phyloP scores from a whole-genome alignment of 495 filamentous ascomycete species.

The Penicillium pancosmium region DNA sequence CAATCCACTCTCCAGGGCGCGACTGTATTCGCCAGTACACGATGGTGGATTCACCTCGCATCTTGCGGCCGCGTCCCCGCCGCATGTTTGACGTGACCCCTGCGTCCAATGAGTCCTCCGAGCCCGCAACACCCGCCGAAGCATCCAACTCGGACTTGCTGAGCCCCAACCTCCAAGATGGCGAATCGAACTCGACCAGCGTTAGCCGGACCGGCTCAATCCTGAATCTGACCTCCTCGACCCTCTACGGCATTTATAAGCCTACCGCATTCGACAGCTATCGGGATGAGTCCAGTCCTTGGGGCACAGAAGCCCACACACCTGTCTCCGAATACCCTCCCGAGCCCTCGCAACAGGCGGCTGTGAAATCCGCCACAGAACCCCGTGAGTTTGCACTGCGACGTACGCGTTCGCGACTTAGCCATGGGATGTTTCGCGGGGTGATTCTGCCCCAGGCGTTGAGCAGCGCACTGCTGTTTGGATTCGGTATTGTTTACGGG shows the following conservation, averaged over 20 bases:
- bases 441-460: constrained; percentile 50
- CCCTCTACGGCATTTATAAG: constrained; percentile 87
- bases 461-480: constrained; percentile 71
- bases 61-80: constrained; percentile 73
- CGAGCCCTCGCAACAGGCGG: constrained; percentile 28
- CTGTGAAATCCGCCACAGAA: constrained; percentile 29
- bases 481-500: constrained; percentile 82
- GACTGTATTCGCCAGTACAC: constrained; percentile 8
- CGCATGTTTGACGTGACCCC: constrained; percentile 70
- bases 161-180: constrained; percentile 30
- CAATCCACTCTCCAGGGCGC: neutral
- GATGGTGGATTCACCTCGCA: constrained; percentile 54
- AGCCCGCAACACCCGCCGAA: constrained; percentile 50
- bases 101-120: constrained; percentile 55
- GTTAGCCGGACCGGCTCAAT: constrained; percentile 72
- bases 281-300: constrained; percentile 60
- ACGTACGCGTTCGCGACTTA: constrained; percentile 41
- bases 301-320: constrained; percentile 72
- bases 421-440: constrained; percentile 46
- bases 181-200: constrained; percentile 30
- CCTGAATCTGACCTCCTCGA: constrained; percentile 85
- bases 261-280: constrained; percentile 59
- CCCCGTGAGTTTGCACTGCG: constrained; percentile 36
- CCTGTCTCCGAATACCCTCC: constrained; percentile 42
- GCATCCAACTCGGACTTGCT: constrained; percentile 36